These are phyloP conservation scores for Neurospora sp. DNA, from an alignment of 2,329 filamentous ascomycete genomes.

Conservation along the genomic window DNA sequence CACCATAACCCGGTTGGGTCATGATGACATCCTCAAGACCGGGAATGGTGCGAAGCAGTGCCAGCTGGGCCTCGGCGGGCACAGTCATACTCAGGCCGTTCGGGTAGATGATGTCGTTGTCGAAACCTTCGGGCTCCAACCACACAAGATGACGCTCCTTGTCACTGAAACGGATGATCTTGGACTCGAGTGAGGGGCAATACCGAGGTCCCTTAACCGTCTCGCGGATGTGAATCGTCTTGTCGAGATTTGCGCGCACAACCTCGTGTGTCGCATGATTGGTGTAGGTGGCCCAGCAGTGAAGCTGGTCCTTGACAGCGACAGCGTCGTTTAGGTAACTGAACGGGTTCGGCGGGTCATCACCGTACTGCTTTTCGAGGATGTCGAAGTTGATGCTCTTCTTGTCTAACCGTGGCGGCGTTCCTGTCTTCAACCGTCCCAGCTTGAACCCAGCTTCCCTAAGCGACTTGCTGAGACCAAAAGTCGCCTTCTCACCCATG, in stretches of 20 bases:
- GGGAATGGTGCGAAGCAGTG: slow-evolving; percentile 74
- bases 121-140: slow-evolving; percentile 93
- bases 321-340: slow-evolving; percentile 80
- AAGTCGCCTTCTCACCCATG: slow-evolving; percentile 88
- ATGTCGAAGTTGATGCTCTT: slow-evolving; percentile 69
- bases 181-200: slow-evolving; percentile 90
- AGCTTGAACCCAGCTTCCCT: slow-evolving; percentile 80
- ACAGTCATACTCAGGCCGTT: slow-evolving; percentile 98
- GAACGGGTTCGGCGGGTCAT: slow-evolving; percentile 80
- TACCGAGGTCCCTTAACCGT: slow-evolving; percentile 91
- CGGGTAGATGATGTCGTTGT: slow-evolving; percentile 83
- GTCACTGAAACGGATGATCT: slow-evolving; percentile 77
- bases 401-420: slow-evolving; percentile 75
- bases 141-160: slow-evolving; percentile 82
- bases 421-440: slow-evolving; percentile 89
- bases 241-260: slow-evolving; percentile 81
- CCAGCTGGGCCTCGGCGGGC: slow-evolving; percentile 75
- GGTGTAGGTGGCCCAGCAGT: slow-evolving; percentile 82
- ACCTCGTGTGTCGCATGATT: slow-evolving; percentile 75
- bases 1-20: slow-evolving; percentile 91
- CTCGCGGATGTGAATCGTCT: slow-evolving; percentile 92
- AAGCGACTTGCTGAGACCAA: slow-evolving; percentile 84
- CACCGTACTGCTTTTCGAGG: slow-evolving; percentile 66
- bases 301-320: slow-evolving; percentile 67
- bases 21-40: slow-evolving; percentile 84